Base-by-base conservation (phyloP, 2,329 filamentous ascomycete species). In the Calonectria pteridis region DNA sequence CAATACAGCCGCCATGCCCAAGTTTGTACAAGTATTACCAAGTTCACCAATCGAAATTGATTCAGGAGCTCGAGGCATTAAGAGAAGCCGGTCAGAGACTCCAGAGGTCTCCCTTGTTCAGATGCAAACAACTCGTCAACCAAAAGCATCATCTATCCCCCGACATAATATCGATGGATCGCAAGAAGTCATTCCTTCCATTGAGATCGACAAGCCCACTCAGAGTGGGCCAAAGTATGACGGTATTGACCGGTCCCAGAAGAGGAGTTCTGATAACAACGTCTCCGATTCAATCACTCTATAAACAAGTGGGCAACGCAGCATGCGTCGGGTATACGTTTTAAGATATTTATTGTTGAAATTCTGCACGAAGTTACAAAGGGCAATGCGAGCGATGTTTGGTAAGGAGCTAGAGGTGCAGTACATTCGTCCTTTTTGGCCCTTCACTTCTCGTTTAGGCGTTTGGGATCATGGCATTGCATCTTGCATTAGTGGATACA, bases 161-260 rank as follows among this genome's bases (percentile, higher is more conserved):
- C 31, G 51, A 5, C 63, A 26, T 20, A 31, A 3, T 29, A 33
- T 35, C 6, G 35, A 33, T 26, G 16, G 2, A 28, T 49, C 55
- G 37, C 64, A 50, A 33, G 40, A 69, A 37, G 59, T 69, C 16
- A 49, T 67, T 29, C 75, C 46, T 13, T 79, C 69, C 35, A 77
- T 82, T 33, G 80, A 82, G 70, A 72, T 43, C 6, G 77, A 77
- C 26, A 67, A 51, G 14, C 40, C 65, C 6, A 29, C 65, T 10
- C 28, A 55, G 13, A 65, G 28, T 23, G 76, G 77, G 16, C 74
- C 80, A 6, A 78, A 77, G 46, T 84, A 84, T 70, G 81, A 82
- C 62, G 83, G 83, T n/a, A 77, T 84, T 50, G 83, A 84, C 28
- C 76, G 78, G n/a, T 63, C 73, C 23, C 74, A 79, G 51, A 71